Conservation (phyloP, 805 yeast genomes). For the Starmerella bombicola region DNA sequence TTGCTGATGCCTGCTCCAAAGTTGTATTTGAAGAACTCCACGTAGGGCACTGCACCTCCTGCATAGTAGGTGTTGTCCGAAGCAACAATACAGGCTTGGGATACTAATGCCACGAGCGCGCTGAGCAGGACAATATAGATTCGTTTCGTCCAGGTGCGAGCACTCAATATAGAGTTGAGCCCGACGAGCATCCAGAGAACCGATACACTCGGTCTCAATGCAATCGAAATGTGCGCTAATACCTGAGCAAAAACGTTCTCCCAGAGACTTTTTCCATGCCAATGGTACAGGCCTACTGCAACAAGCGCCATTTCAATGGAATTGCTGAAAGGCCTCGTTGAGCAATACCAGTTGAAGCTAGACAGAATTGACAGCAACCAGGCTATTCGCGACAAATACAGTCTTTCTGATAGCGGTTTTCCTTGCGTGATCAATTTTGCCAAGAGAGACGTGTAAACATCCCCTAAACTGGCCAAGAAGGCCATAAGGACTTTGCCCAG, state of each 20-base stretch:
- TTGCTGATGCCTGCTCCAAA: conserved; percentile 17
- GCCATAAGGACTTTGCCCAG: conserved; percentile 63
- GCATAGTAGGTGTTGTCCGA: conserved; percentile 9
- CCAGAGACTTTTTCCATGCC: conserved; percentile 42
- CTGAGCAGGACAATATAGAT: neutral
- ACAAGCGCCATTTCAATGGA: conserved; percentile 66
- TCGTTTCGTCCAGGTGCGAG: neutral
- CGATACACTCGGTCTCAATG: conserved; percentile 75
- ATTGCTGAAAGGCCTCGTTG: conserved; percentile 77
- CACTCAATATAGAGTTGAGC: conserved; percentile 15
- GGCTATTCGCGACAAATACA: conserved; percentile 24
- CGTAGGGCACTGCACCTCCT: conserved; percentile 3
- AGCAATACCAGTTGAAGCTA: conserved; percentile 70
- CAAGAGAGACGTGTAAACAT: conserved; percentile 43
- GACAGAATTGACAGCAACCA: conserved; percentile 44
- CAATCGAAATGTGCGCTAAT: conserved; percentile 49
- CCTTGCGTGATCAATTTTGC: conserved; percentile 26
- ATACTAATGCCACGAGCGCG: conserved; percentile 1
- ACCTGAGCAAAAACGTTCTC: conserved; percentile 30
- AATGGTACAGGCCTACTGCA: conserved; percentile 48
- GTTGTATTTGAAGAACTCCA: conserved; percentile 14
- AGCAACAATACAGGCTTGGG: conserved; percentile 5
- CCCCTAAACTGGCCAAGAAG: conserved; percentile 57
- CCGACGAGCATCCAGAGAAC: conserved; percentile 66
- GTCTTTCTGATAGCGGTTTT: conserved; percentile 1